Percentiles rank a stretch among this genome's conserved stretches.
phyloP scores from a whole-genome alignment of 2,329 filamentous ascomycete genomes.

The Neonectria sp. region DNA sequence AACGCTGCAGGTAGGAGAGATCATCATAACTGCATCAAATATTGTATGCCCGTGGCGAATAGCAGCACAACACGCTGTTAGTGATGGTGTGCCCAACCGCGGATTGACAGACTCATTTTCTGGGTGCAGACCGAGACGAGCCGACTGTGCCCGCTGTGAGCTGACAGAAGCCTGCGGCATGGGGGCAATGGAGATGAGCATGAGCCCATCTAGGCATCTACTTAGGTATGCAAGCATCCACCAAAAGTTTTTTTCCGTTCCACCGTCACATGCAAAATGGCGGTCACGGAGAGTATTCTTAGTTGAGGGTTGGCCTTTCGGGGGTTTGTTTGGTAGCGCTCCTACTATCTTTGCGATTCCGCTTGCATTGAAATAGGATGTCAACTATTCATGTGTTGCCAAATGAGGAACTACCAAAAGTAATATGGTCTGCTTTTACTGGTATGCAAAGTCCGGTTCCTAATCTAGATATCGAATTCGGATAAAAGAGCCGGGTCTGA shows the following conservation, averaged over 20 bases:
- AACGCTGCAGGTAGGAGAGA: conserved; percentile 1
- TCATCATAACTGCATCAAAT: conserved; percentile 20
- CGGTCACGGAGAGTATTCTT: conserved; percentile 5
- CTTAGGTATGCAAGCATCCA: conserved; percentile 5
- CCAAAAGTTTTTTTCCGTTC: neutral
- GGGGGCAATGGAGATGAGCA: conserved; percentile 5
- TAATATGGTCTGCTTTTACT: neutral
- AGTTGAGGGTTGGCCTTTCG: neutral
- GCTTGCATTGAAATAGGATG: no score
- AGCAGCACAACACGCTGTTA: neutral
- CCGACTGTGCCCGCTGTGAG: conserved; percentile 13
- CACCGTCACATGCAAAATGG: conserved; percentile 24
- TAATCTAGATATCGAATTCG: neutral
- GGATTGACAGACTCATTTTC: neutral
- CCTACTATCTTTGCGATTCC: neutral
- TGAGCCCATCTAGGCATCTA: conserved; percentile 19
- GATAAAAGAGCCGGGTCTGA: neutral
- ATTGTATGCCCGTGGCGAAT: conserved; percentile 16
- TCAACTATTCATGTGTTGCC: no score
- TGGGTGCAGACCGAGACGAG: neutral
- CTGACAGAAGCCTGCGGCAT: conserved; percentile 16
- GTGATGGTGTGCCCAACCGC: conserved; percentile 10
- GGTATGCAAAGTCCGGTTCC: neutral
- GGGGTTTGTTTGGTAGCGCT: neutral
- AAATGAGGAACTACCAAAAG: neutral